phyloP scores from a whole-genome alignment of 306 rosid species.

The Phaseolus lunatus region DNA sequence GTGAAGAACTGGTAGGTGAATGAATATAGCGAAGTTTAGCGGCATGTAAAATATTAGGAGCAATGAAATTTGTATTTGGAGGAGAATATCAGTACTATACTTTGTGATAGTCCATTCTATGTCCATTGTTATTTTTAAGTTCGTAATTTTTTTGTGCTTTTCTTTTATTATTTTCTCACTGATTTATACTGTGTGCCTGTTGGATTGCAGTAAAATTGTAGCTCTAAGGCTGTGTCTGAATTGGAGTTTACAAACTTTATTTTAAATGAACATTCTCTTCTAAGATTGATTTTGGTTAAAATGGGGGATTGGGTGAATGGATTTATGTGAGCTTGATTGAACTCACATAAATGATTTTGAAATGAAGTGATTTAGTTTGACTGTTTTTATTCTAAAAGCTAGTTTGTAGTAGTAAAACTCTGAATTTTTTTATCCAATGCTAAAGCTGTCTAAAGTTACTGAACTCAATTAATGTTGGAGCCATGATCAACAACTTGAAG shows the following conservation, averaged over 20 bases:
- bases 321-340: neutral
- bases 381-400: neutral
- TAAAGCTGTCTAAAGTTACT: neutral
- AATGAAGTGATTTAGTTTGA: neutral
- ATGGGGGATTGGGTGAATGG: neutral
- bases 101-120: slow-evolving; percentile 11
- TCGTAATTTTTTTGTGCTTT: neutral
- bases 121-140: slow-evolving; percentile 20
- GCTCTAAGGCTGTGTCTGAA: neutral
- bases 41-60: neutral
- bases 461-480: neutral
- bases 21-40: neutral
- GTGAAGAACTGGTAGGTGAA: neutral
- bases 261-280: neutral
- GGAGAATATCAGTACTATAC: neutral
- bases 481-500: neutral
- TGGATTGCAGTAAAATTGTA: slow-evolving; percentile 1
- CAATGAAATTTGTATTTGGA: neutral
- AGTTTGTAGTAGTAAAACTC: neutral
- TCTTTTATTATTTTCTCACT: neutral
- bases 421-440: neutral
- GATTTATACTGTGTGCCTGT: neutral
- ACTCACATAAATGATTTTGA: neutral
- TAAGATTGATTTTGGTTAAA: neutral
- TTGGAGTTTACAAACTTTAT: neutral